Evolutionary conservation across 176 grass and related monocot genomes (phyloP).

Genomic region (Sorghum bicolor): Sorghum_bicolor_NCBIv3 NC_012875.2:61127001-61127500

Average conservation of each 20-base stretch:
- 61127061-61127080: conserved; percentile 50
- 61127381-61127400: background rate
- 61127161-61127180: conserved; percentile 82
- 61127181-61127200: conserved; percentile 88
- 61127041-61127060: conserved; percentile 7
- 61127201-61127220: conserved; percentile 72
- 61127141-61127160: conserved; percentile 41
- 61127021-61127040: conserved; percentile 7
- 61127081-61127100: conserved; percentile 82
- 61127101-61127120: conserved; percentile 84
- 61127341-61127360: background rate
- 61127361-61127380: background rate
- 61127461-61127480: background rate
- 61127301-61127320: background rate
- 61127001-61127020: conserved; percentile 15
- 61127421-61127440: conserved; percentile 4
- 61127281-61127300: background rate
- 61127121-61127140: conserved; percentile 46
- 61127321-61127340: background rate
- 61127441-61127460: conserved; percentile 1
- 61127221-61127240: conserved; percentile 18
- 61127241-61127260: conserved; percentile 14
- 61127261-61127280: conserved; percentile 11
- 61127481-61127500: background rate
- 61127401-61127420: background rate